Evolutionary conservation across 345 rosid genomes (phyloP).

Genomic region (Ailanthus altissimus): DNA sequence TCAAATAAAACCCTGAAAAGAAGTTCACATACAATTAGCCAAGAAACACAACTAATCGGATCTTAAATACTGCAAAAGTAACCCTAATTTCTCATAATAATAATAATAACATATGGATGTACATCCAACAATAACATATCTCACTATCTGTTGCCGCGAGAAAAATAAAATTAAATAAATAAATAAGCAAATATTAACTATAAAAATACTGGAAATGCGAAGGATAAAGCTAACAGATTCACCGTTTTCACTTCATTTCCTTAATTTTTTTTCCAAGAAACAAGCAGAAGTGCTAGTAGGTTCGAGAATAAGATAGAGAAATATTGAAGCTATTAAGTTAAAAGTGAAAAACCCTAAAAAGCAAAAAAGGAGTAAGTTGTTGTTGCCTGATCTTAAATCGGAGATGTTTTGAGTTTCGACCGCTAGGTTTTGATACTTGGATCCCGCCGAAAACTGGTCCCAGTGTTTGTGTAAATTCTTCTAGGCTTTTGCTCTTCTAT

Average conservation of each 20-base stretch:
- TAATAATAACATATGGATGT: background rate
- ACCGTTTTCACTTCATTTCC: background rate
- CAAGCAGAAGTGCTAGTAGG: background rate
- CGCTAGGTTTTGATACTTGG: constrained; percentile 18
- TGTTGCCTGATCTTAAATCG: constrained; percentile 14
- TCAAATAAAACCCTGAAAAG: constrained; percentile 24
- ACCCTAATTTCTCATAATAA: background rate
- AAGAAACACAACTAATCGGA: constrained; percentile 9
- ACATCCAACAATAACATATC: background rate
- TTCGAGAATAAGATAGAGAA: background rate
- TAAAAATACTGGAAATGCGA: background rate
- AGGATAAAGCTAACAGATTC: background rate
- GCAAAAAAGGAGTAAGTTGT: background rate
- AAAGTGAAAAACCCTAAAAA: constrained; percentile 1
- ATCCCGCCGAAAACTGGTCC: constrained; percentile 31
- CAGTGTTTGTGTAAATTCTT: background rate
- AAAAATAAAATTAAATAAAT: background rate
- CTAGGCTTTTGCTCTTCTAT: background rate
- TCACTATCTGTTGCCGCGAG: background rate
- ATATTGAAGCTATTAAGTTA: background rate
- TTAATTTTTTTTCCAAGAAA: background rate
- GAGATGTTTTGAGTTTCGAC: background rate
- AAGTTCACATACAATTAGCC: background rate
- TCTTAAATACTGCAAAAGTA: background rate
- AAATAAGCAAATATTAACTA: background rate